Evolutionary conservation across 208 protist species (phyloP).

Genomic region (Wallacemonas sp.): DNA sequence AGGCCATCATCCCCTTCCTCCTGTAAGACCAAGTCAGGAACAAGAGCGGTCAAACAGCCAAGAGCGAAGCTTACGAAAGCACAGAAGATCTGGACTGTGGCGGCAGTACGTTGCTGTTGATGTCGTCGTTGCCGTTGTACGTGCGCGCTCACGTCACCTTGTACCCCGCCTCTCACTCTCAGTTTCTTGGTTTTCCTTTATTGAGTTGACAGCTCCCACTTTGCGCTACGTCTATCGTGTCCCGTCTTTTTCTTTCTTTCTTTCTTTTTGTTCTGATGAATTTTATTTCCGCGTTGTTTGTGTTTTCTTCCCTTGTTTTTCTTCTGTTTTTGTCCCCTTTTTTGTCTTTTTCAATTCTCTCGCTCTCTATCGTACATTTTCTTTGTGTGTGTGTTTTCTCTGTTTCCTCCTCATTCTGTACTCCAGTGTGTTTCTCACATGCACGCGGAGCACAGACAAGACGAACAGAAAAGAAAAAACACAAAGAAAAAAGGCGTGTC

Average conservation of each 20-base stretch:
- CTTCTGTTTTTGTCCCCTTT: neutral
- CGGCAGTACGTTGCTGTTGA: too few relatives aligned
- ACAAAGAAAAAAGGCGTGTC: too few relatives aligned
- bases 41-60: neutral
- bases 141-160: too few relatives aligned
- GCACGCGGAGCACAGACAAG: too few relatives aligned
- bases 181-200: conserved; percentile 15
- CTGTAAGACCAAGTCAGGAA: conserved; percentile 72
- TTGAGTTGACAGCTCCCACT: too few relatives aligned
- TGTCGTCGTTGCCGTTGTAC: too few relatives aligned
- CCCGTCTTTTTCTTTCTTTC: neutral
- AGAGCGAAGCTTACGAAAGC: neutral
- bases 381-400: conserved; percentile 4
- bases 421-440: too few relatives aligned
- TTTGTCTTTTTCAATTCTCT: conserved; percentile 7
- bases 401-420: too few relatives aligned
- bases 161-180: conserved; percentile 13
- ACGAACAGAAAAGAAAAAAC: too few relatives aligned
- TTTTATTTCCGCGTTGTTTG: neutral
- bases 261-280: neutral
- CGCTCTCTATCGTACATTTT: conserved; percentile 11
- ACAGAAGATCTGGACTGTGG: too few relatives aligned
- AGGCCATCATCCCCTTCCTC: conserved; percentile 86
- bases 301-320: conserved; percentile 13
- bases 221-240: too few relatives aligned